Percentiles rank a stretch among this genome's conserved stretches.
Evolutionary conservation across 1,139 yeast genomes (phyloP).

Genomic region (Hanseniaspora uvarum): DNA sequence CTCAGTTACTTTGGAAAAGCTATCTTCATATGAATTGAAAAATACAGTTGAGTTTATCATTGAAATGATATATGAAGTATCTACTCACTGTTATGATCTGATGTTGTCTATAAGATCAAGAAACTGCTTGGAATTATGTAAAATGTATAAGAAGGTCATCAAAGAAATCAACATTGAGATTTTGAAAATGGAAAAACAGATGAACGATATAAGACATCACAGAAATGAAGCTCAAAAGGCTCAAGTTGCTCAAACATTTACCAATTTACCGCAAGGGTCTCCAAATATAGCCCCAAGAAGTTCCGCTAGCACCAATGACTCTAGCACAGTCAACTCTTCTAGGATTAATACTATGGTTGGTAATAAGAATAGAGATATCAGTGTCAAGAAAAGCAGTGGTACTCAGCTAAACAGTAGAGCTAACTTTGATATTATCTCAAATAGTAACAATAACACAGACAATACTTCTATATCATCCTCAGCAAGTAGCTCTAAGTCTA

Average conservation of each 20-base stretch:
- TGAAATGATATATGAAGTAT: slow-evolving; percentile 50
- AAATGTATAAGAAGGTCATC: slow-evolving; percentile 35
- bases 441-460: background rate
- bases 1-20: slow-evolving; percentile 38
- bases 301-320: background rate
- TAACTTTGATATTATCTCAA: background rate
- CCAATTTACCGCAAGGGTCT: background rate
- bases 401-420: background rate
- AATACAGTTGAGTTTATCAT: slow-evolving; percentile 47
- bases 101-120: slow-evolving; percentile 52
- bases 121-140: slow-evolving; percentile 51
- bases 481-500: slow-evolving; percentile 5
- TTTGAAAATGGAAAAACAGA: slow-evolving; percentile 18
- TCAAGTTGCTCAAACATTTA: slow-evolving; percentile 5
- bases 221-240: slow-evolving; percentile 7
- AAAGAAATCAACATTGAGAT: slow-evolving; percentile 24
- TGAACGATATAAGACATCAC: background rate
- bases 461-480: background rate
- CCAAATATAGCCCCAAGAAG: background rate
- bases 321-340: background rate
- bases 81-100: slow-evolving; percentile 52
- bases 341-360: background rate
- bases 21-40: slow-evolving; percentile 44
- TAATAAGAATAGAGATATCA: background rate
- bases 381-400: background rate